Conservation (phyloP, 2,329 filamentous ascomycete species). For the Fusarium odoratissimum region DNA sequence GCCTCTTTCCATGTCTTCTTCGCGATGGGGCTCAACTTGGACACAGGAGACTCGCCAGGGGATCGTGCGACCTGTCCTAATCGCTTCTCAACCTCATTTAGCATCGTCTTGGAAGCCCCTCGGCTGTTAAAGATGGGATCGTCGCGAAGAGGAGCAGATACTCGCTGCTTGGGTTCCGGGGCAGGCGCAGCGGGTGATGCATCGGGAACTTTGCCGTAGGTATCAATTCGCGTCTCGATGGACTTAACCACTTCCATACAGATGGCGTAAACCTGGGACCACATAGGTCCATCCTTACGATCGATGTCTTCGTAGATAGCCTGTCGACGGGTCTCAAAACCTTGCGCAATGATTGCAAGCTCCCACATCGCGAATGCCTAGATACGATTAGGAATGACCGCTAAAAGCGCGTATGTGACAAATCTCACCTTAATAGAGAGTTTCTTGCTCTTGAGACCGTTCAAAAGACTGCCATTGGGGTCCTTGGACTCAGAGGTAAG, state of each 20-base stretch:
- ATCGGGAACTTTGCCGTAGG: conserved; percentile 62
- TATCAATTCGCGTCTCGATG: conserved; percentile 75
- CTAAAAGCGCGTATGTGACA: background rate
- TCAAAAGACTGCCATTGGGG: conserved; percentile 89
- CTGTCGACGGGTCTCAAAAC: conserved; percentile 79
- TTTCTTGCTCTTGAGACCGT: conserved; percentile 86
- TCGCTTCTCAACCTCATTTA: conserved; percentile 59
- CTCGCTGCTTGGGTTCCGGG: conserved; percentile 48
- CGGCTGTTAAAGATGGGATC: conserved; percentile 59
- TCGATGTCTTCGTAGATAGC: conserved; percentile 90
- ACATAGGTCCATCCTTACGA: conserved; percentile 80
- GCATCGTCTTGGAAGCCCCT: conserved; percentile 52
- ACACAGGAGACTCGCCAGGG: conserved; percentile 61
- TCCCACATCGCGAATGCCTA: conserved; percentile 93
- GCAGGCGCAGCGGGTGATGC: conserved; percentile 49
- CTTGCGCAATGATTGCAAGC: conserved; percentile 80
- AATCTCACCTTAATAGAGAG: conserved; percentile 73
- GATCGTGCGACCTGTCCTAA: conserved; percentile 58
- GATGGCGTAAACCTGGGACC: conserved; percentile 79
- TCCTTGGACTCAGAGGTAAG: conserved; percentile 88
- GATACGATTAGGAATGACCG: conserved; percentile 28
- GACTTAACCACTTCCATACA: conserved; percentile 77
- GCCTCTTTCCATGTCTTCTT: conserved; percentile 62
- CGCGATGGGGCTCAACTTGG: conserved; percentile 62
- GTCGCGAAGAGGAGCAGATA: conserved; percentile 56